Evolutionary conservation across 441 rosid species (phyloP).

Genomic region (Sinapis alba): DNA sequence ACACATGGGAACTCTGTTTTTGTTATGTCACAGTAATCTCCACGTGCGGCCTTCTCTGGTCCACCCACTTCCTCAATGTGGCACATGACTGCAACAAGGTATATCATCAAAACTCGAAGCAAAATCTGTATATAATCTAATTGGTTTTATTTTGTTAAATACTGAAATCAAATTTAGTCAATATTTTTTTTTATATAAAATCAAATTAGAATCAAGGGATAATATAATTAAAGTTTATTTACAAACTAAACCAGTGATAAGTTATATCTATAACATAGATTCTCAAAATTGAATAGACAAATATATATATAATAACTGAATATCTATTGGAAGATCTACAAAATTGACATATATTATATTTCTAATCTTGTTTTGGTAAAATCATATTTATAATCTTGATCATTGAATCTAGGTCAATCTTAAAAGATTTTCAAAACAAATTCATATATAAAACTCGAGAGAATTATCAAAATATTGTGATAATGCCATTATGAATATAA

Average conservation of each 20-base stretch:
- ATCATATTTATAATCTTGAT: too few species aligned
- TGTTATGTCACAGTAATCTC: conserved; percentile 47
- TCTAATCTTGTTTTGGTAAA: too few species aligned
- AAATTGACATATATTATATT: neutral
- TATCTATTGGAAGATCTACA: neutral
- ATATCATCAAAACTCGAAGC: neutral
- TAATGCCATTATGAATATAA: too few species aligned
- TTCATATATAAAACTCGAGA: neutral
- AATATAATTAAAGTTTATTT: too few species aligned
- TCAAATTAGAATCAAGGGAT: neutral
- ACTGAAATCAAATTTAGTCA: neutral
- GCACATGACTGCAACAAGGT: conserved; percentile 52
- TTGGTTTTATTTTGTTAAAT: neutral
- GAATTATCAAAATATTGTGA: neutral
- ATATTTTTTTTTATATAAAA: neutral
- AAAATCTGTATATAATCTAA: neutral
- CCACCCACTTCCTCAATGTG: conserved; percentile 56
- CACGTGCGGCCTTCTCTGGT: conserved; percentile 24
- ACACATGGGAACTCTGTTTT: conserved; percentile 59
- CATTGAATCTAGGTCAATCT: too few species aligned
- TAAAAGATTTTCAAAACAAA: too few species aligned
- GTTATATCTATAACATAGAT: neutral
- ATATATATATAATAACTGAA: neutral
- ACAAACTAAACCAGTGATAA: neutral
- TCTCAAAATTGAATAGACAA: neutral